Conservation (phyloP, 78 protist genomes). For the Anaeramoeba flamelloides region DNA sequence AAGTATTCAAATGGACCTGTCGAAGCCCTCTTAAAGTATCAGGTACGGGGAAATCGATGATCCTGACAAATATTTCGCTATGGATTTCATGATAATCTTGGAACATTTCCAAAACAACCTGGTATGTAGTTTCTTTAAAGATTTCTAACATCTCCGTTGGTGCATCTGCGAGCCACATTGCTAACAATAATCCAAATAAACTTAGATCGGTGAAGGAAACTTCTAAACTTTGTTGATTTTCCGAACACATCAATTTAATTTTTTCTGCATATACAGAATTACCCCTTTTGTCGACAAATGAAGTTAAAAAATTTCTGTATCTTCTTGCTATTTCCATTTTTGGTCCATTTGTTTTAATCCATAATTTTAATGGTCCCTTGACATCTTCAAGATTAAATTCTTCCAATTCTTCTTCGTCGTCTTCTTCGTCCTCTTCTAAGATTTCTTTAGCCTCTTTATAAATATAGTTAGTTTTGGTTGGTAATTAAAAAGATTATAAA, state of each 20-base stretch:
- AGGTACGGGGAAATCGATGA: slow-evolving; percentile 59
- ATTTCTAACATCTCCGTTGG: slow-evolving; percentile 2
- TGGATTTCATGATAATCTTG: not conserved
- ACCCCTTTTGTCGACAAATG: not conserved
- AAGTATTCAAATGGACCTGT: slow-evolving; percentile 59
- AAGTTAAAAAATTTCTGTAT: slow-evolving; percentile 13
- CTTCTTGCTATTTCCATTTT: slow-evolving; percentile 22
- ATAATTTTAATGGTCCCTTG: slow-evolving; percentile 39
- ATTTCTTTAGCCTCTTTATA: not conserved
- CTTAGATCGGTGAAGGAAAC: slow-evolving; percentile 36
- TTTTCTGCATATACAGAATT: not conserved
- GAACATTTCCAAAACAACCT: not conserved
- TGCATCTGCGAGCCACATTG: not conserved
- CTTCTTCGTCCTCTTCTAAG: slow-evolving; percentile 1
- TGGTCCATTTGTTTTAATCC: slow-evolving; percentile 23
- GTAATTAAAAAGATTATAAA: no score
- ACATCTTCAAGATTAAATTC: slow-evolving; percentile 38
- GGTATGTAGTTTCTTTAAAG: not conserved
- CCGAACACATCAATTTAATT: no score
- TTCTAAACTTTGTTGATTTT: slow-evolving; percentile 25
- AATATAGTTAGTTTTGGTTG: no score
- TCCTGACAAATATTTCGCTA: slow-evolving; percentile 60
- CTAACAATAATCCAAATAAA: slow-evolving; percentile 1
- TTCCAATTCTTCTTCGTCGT: no score
- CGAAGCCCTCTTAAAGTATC: slow-evolving; percentile 77